phyloP scores from a whole-genome alignment of 768 basidiomycete species.

The Favolaschia claudopus region DNA sequence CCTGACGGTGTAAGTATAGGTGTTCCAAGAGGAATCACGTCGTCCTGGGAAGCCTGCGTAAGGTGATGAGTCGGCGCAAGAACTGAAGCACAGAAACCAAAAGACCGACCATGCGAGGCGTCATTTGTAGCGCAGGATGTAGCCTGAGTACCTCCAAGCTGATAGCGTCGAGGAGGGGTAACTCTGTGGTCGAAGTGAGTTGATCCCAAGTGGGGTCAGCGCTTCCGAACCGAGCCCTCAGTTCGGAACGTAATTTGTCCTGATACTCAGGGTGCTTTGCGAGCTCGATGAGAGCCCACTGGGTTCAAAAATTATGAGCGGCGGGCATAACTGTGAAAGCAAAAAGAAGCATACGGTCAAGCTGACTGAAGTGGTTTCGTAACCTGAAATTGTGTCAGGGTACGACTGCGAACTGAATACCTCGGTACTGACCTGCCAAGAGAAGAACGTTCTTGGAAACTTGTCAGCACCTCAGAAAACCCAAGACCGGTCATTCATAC shows the following conservation, averaged over 20 bases:
- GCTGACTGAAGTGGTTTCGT: conserved; percentile 61
- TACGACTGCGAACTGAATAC: not conserved
- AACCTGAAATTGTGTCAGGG: conserved; percentile 43
- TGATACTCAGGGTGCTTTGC: conserved; percentile 53
- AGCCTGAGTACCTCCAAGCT: conserved; percentile 54
- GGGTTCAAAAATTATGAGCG: not conserved
- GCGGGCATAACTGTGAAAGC: not conserved
- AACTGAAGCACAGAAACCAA: too few relatives aligned
- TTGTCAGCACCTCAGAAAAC: not conserved
- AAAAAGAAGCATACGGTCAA: conserved; percentile 38
- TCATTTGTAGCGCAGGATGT: conserved; percentile 48
- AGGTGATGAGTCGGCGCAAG: not conserved
- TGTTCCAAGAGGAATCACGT: conserved; percentile 62
- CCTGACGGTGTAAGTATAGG: conserved; percentile 57
- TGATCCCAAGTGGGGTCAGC: conserved; percentile 48
- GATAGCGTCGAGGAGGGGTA: conserved; percentile 65
- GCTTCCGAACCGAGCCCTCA: conserved; percentile 48
- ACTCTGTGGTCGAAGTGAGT: conserved; percentile 48
- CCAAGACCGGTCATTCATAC: not conserved
- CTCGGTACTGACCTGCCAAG: conserved; percentile 41
- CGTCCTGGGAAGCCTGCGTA: conserved; percentile 55
- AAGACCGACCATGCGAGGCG: conserved; percentile 46
- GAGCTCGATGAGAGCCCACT: conserved; percentile 67
- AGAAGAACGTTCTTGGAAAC: conserved; percentile 43
- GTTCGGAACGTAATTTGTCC: conserved; percentile 56